Conservation (phyloP, 2,329 filamentous ascomycete genomes). For the Penicillium sp. region DNA sequence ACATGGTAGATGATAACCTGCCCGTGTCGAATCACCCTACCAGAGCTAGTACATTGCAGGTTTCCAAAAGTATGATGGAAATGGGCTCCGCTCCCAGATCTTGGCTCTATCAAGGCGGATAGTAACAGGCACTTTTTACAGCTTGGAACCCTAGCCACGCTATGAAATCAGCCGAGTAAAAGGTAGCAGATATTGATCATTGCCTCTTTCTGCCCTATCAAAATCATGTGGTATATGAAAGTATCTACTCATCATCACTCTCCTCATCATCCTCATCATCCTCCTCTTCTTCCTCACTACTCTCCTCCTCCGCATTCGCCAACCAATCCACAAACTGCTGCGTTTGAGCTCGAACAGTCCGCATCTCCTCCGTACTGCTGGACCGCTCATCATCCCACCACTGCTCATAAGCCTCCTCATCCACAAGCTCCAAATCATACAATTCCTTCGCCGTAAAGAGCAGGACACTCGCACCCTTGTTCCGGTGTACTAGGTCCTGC, state of each 20-base stretch:
- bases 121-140: no score
- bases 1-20: no score
- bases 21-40: no score
- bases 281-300: slow-evolving; percentile 67
- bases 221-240: background rate
- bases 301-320: slow-evolving; percentile 71
- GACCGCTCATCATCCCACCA: slow-evolving; percentile 85
- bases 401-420: slow-evolving; percentile 81
- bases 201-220: background rate
- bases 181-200: background rate
- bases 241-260: slow-evolving; percentile 39
- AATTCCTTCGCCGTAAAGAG: slow-evolving; percentile 80
- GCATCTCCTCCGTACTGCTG: slow-evolving; percentile 67
- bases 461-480: slow-evolving; percentile 68
- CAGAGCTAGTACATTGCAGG: no score
- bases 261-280: slow-evolving; percentile 53
- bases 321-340: slow-evolving; percentile 81
- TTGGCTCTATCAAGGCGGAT: no score
- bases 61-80: no score
- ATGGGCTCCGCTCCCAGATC: no score
- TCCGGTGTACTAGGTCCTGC: slow-evolving; percentile 69
- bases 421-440: slow-evolving; percentile 79
- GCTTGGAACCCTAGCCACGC: background rate
- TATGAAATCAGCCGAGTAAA: background rate
- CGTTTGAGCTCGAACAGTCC: slow-evolving; percentile 70